Percentiles rank a stretch among this genome's conserved stretches.
These are phyloP conservation scores for Dipteronia sinensis DNA, from an alignment of 345 rosid genomes.

Conservation along the genomic window DNA sequence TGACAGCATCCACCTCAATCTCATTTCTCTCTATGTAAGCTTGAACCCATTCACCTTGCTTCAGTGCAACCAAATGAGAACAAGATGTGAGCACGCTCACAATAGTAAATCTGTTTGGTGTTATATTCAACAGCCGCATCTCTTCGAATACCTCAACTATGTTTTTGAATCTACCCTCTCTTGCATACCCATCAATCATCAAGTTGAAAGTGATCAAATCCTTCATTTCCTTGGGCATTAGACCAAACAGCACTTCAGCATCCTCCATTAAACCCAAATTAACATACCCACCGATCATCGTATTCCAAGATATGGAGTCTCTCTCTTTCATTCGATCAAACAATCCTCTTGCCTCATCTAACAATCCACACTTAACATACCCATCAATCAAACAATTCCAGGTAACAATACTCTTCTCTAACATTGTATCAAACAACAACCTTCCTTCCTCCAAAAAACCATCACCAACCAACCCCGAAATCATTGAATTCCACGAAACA, in stretches of 20 bases:
- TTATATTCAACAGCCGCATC: slow-evolving; percentile 11
- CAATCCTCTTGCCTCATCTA: slow-evolving; percentile 12
- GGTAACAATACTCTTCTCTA: slow-evolving; percentile 14
- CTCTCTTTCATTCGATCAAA: background rate
- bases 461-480: background rate
- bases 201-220: slow-evolving; percentile 20
- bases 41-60: slow-evolving; percentile 20
- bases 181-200: slow-evolving; percentile 26
- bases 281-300: background rate
- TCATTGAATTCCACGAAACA: background rate
- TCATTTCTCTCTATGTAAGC: slow-evolving; percentile 6
- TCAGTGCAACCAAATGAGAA: slow-evolving; percentile 15
- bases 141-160: slow-evolving; percentile 11
- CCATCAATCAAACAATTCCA: slow-evolving; percentile 31
- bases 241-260: background rate
- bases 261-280: background rate
- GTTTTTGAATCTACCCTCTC: slow-evolving; percentile 1
- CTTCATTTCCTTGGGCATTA: slow-evolving; percentile 4
- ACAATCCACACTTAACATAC: slow-evolving; percentile 7
- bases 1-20: slow-evolving; percentile 1
- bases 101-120: slow-evolving; percentile 12
- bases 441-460: background rate
- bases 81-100: slow-evolving; percentile 24
- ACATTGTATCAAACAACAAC: slow-evolving; percentile 20
- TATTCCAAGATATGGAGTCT: background rate